Evolutionary conservation across 2,329 filamentous ascomycete genomes (phyloP), one percentile per base, ranked within the genome.

Genomic region (Gremmenia infestans): DNA sequence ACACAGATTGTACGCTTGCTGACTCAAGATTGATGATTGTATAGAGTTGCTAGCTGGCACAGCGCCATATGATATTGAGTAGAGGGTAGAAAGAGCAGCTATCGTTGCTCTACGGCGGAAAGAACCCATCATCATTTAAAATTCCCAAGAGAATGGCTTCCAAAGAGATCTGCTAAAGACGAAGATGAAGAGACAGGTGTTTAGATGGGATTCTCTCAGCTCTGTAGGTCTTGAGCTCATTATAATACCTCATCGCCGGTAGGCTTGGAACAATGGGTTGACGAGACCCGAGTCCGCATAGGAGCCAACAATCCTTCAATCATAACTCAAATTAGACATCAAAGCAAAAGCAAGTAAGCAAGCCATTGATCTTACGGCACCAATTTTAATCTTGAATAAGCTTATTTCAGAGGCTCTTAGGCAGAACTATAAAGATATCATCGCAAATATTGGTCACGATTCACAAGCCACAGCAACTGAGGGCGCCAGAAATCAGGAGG

Each of bases 1-100:
- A 25, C 48, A 50, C 8, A 50, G 22, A 19, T 50, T 50, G 48
- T 50, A 50, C 22, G 28, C 48, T 39, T 50, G 48, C 22, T 50
- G 48, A 32, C 48, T 37, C 15, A 50, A 39, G 17, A 50, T 50
- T 9, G 48, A 50, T 8, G 28, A 15, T 50, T 50, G 48, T n/a
- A 39, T 32, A 14, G 28, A 25, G 35, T 50, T 50, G n/a, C 28
- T 50, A 9, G 28, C 48, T 4, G 48, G 28, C 11, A 50, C 48
- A 3, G 37, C 37, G 12, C 37, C 37, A n/a, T 12, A 14, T n/a
- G 37, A 12, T 39, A 39, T 14, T 14, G 37, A 39, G n/a, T 6
- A n/a, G 4, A 39, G 12, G 37, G 37, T 39, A 39, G 9, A 39
- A 14, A 39, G 37, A 9, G 37, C 37, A 39, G 37, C n/a, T 39